A percentile compares a stretch with the other conserved stretches of the same genome.
These are phyloP conservation scores for Talaromyces marneffei DNA, from an alignment of 2,329 filamentous ascomycete genomes.

Conservation along the genomic window DNA sequence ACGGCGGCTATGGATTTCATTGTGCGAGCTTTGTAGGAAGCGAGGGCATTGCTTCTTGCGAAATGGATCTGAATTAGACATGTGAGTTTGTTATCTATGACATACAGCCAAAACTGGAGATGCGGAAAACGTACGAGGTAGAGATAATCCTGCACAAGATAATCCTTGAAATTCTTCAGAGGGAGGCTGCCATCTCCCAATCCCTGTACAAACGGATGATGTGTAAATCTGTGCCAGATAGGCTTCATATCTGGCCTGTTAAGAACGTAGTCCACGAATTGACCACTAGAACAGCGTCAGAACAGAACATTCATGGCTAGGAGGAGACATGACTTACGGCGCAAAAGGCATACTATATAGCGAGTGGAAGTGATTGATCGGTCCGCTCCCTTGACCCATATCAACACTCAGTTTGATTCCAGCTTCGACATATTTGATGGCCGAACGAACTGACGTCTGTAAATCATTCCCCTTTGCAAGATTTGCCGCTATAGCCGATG, in stretches of 20 bases:
- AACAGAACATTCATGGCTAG: not conserved
- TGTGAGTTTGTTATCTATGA: not conserved
- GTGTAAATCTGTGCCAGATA: constrained; percentile 69
- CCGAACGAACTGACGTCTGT: constrained; percentile 48
- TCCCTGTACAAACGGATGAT: constrained; percentile 75
- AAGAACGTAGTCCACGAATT: constrained; percentile 78
- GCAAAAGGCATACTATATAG: constrained; percentile 55
- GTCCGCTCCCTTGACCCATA: constrained; percentile 56
- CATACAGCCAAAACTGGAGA: not conserved
- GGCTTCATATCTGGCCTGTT: constrained; percentile 65
- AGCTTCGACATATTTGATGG: constrained; percentile 56
- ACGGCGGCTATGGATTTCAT: constrained; percentile 68
- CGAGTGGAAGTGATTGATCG: constrained; percentile 64
- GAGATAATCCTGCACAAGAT: constrained; percentile 87
- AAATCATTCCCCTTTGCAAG: constrained; percentile 48
- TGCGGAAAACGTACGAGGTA: constrained; percentile 59
- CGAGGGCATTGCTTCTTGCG: constrained; percentile 75
- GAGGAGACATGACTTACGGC: constrained; percentile 37
- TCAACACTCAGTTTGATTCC: constrained; percentile 54
- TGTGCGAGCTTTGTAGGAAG: constrained; percentile 74
- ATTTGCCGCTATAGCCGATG: constrained; percentile 65
- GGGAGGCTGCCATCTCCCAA: constrained; percentile 72
- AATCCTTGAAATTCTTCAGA: constrained; percentile 73
- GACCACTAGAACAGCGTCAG: constrained; percentile 48
- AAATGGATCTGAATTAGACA: constrained; percentile 63